These are phyloP conservation scores for Phytopythium litorale DNA, from an alignment of 352 stramenopile genomes.

Conservation along the genomic window DNA sequence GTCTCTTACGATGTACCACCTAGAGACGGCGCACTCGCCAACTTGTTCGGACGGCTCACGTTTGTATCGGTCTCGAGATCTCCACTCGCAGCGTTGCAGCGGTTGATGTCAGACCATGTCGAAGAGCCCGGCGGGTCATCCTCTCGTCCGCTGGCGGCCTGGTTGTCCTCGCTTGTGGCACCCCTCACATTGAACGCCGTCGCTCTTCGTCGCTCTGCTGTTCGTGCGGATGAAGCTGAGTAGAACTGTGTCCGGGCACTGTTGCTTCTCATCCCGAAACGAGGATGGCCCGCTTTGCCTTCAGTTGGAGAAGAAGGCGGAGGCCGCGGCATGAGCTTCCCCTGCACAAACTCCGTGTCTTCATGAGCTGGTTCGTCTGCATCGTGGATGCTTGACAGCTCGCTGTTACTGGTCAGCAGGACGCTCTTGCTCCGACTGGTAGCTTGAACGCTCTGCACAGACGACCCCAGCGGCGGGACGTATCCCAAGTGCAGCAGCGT, in stretches of 20 bases:
- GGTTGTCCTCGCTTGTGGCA: too few relatives aligned
- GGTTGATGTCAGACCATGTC: too few relatives aligned
- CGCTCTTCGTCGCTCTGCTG: neutral
- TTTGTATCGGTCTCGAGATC: too few relatives aligned
- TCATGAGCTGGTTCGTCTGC: conserved; percentile 6
- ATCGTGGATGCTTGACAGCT: neutral
- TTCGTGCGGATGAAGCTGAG: neutral
- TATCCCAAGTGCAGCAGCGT: conserved; percentile 38
- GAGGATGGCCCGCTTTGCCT: neutral
- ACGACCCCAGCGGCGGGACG: conserved; percentile 19
- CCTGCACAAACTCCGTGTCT: conserved; percentile 27
- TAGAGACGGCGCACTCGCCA: too few relatives aligned
- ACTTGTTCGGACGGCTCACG: too few relatives aligned
- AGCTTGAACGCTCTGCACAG: neutral
- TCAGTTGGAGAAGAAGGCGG: conserved; percentile 12
- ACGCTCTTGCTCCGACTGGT: neutral
- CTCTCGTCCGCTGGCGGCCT: too few relatives aligned
- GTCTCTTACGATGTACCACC: too few relatives aligned
- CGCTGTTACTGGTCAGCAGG: neutral
- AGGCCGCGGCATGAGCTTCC: conserved; percentile 26
- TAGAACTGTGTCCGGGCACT: conserved; percentile 21
- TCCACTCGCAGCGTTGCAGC: too few relatives aligned
- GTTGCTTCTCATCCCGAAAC: neutral
- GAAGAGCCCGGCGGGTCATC: too few relatives aligned
- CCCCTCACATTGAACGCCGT: neutral